Conservation (phyloP, 305 asterid genomes). For the Solanum aculeatissimum region DNA sequence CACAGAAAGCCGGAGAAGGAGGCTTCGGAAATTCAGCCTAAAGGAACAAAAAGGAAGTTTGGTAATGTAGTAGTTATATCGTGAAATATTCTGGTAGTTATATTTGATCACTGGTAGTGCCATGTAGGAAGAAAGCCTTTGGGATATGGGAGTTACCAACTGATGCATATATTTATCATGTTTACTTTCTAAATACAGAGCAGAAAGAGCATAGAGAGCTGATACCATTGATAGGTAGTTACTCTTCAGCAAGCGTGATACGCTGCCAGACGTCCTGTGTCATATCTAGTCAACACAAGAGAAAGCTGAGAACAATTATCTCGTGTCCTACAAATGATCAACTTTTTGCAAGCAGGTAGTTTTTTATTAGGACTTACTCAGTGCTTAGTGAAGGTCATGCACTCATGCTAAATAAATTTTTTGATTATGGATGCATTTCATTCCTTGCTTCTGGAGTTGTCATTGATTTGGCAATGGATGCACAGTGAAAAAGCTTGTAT, state of each 20-base stretch:
- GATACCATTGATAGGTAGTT: constrained; percentile 39
- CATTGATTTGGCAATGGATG: neutral
- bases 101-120: neutral
- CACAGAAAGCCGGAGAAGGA: constrained; percentile 28
- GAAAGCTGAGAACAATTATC: constrained; percentile 78
- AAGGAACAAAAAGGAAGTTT: constrained; percentile 45
- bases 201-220: constrained; percentile 53
- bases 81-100: neutral
- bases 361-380: neutral
- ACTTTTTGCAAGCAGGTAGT: constrained; percentile 78
- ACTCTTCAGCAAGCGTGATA: constrained; percentile 45
- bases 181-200: constrained; percentile 34
- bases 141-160: neutral
- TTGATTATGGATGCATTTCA: neutral
- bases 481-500: neutral
- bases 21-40: constrained; percentile 26
- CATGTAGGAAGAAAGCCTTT: neutral
- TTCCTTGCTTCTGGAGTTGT: neutral
- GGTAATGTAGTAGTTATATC: constrained; percentile 27
- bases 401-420: neutral
- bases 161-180: neutral
- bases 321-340: constrained; percentile 77
- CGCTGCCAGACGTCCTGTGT: constrained; percentile 41
- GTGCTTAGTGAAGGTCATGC: neutral
- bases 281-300: constrained; percentile 72